A percentile compares a stretch with the other conserved stretches of the same genome.
These are phyloP conservation scores for Colletotrichum cordylinicola DNA, from an alignment of 2,329 filamentous ascomycete genomes.

Conservation along the genomic window DNA sequence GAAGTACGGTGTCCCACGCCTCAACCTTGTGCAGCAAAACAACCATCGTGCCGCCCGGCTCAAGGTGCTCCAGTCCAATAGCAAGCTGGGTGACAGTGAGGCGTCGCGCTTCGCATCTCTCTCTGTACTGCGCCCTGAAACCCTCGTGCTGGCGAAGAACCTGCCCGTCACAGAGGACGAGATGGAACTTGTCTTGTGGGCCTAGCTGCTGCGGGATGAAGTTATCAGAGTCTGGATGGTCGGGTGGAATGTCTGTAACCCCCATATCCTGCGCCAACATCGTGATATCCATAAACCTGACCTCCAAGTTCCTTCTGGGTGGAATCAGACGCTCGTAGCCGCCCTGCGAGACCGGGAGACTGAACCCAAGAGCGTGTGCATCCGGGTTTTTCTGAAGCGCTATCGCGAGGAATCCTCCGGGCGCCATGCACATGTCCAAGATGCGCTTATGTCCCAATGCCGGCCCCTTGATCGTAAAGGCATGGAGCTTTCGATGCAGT, in stretches of 20 bases:
- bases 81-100: slow-evolving; percentile 45
- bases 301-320: slow-evolving; percentile 12
- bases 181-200: slow-evolving; percentile 37
- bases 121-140: slow-evolving; percentile 33
- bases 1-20: slow-evolving; percentile 37
- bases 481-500: slow-evolving; percentile 39
- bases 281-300: slow-evolving; percentile 50
- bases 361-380: slow-evolving; percentile 40
- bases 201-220: slow-evolving; percentile 35
- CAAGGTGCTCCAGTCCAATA: slow-evolving; percentile 46
- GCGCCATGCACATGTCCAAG: slow-evolving; percentile 62
- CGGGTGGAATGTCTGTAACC: slow-evolving; percentile 30
- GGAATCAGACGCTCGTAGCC: slow-evolving; percentile 44
- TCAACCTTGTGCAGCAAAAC: slow-evolving; percentile 56
- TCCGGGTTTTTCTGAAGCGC: slow-evolving; percentile 40
- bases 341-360: slow-evolving; percentile 41
- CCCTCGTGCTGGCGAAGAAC: slow-evolving; percentile 44
- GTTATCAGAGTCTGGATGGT: slow-evolving; percentile 33
- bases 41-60: slow-evolving; percentile 53
- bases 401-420: slow-evolving; percentile 53
- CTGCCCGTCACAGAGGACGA: slow-evolving; percentile 54
- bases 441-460: slow-evolving; percentile 30
- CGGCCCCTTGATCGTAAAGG: slow-evolving; percentile 26
- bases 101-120: slow-evolving; percentile 39
- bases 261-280: slow-evolving; percentile 55